Percentiles rank a stretch among this genome's conserved stretches.
Conservation (phyloP, 176 grass and related monocot genomes). For the Carex parvula region DNA sequence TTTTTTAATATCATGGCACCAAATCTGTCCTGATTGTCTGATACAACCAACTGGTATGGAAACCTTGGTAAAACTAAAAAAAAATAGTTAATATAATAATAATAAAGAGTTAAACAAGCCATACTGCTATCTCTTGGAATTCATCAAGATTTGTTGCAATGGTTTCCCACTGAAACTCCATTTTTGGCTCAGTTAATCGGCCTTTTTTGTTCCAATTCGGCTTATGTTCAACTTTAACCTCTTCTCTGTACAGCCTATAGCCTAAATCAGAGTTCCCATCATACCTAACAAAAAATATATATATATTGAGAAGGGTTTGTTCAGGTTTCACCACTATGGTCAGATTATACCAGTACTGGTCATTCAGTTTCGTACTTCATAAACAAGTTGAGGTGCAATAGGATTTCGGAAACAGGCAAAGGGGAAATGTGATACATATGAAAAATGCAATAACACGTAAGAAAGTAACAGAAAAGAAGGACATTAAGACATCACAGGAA, state of each 20-base stretch:
- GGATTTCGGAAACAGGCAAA: not conserved
- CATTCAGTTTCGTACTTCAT: not conserved
- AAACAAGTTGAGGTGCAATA: not conserved
- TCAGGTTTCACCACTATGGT: not conserved
- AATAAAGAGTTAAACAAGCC: constrained; percentile 11
- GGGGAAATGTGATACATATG: not conserved
- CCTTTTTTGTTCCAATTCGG: constrained; percentile 55
- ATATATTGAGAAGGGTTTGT: not conserved
- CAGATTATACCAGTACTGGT: not conserved
- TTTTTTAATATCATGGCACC: not conserved
- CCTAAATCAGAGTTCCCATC: constrained; percentile 75
- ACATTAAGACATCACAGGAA: not conserved
- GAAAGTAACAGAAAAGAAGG: not conserved
- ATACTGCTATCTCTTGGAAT: constrained; percentile 83
- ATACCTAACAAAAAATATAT: constrained; percentile 53
- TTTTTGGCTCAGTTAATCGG: constrained; percentile 44
- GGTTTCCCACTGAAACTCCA: constrained; percentile 67
- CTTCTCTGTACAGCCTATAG: constrained; percentile 78
- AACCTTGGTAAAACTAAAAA: constrained; percentile 9
- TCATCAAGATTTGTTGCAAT: constrained; percentile 70
- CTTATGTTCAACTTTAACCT: constrained; percentile 44
- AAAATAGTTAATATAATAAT: constrained; percentile 16
- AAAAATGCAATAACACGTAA: not conserved
- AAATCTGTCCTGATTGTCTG: not conserved
- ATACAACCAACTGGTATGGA: not conserved